phyloP scores from a whole-genome alignment of 108 stramenopile species.

The Mayamaea pseudoterrestris region DNA sequence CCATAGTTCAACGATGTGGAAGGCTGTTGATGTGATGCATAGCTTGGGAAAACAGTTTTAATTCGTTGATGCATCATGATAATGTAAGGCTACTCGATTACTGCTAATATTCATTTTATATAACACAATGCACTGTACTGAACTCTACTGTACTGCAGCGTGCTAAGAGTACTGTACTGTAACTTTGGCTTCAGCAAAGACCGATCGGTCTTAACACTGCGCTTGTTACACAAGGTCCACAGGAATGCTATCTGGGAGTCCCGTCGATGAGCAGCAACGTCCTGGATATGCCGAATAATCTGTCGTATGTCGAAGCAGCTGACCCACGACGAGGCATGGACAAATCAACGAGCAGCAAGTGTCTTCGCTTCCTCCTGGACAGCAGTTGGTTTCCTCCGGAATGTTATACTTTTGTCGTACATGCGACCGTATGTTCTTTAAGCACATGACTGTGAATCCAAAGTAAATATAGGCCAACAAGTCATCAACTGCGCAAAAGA shows the following conservation, averaged over 20 bases:
- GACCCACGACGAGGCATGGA: conserved; percentile 2
- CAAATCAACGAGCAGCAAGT: conserved; percentile 3
- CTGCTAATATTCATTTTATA: too few relatives aligned
- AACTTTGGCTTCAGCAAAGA: too few relatives aligned
- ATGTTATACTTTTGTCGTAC: conserved; percentile 9
- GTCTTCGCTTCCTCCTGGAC: conserved; percentile 8
- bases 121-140: too few relatives aligned
- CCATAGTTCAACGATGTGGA: conserved; percentile 67
- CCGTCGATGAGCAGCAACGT: conserved; percentile 6
- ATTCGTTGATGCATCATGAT: too few relatives aligned
- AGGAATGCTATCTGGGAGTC: too few relatives aligned
- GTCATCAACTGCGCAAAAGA: conserved; percentile 3
- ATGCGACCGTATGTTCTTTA: conserved; percentile 2
- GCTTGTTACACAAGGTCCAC: too few relatives aligned
- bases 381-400: conserved; percentile 4
- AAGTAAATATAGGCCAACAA: conserved; percentile 2
- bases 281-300: conserved; percentile 6
- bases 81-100: too few relatives aligned
- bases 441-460: neutral
- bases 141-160: too few relatives aligned
- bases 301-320: conserved; percentile 8
- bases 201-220: too few relatives aligned
- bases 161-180: too few relatives aligned
- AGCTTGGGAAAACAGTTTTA: conserved; percentile 62
- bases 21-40: conserved; percentile 83